Percentiles rank a stretch among this genome's conserved stretches.
These are phyloP conservation scores for Triticum turgidum DNA, from an alignment of 176 grass and related monocot genomes.

Conservation along the genomic window DNA sequence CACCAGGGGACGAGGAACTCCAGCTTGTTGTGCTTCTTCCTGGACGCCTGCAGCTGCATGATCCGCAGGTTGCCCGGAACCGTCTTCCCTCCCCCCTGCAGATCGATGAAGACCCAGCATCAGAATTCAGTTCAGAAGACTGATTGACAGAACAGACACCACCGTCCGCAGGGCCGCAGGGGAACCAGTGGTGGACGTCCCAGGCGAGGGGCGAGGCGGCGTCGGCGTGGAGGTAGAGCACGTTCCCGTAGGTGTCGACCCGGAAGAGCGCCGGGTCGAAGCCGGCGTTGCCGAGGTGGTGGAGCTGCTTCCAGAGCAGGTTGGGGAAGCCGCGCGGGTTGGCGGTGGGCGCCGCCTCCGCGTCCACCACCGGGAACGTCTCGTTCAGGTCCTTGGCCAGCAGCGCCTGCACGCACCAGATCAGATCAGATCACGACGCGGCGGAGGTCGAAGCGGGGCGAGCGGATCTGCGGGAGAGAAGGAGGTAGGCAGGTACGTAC, in stretches of 20 bases:
- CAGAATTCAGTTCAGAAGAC: no score
- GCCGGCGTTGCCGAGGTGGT: constrained; percentile 95
- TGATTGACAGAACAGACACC: no score
- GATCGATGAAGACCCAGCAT: neutral
- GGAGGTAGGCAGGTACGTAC: constrained; percentile 25
- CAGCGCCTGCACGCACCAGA: constrained; percentile 43
- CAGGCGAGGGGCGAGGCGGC: constrained; percentile 79
- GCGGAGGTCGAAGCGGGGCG: no score
- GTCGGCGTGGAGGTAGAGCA: constrained; percentile 87
- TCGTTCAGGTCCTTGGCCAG: constrained; percentile 75
- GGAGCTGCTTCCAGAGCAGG: constrained; percentile 98
- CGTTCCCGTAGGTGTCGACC: constrained; percentile 82
- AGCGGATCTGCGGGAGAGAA: neutral
- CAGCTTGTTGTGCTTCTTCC: constrained; percentile 75
- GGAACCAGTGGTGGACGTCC: constrained; percentile 96
- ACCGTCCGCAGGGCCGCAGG: constrained; percentile 21
- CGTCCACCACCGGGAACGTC: constrained; percentile 73
- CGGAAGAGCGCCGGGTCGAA: constrained; percentile 94
- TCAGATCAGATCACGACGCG: no score
- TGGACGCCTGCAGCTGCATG: constrained; percentile 72
- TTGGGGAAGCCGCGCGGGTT: constrained; percentile 83
- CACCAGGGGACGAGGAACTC: constrained; percentile 95
- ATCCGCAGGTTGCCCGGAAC: constrained; percentile 86
- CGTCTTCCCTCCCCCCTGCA: constrained; percentile 78
- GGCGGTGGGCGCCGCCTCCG: constrained; percentile 57